These are phyloP conservation scores for Boehmeria nivea DNA, from an alignment of 306 rosid species.

Conservation along the genomic window DNA sequence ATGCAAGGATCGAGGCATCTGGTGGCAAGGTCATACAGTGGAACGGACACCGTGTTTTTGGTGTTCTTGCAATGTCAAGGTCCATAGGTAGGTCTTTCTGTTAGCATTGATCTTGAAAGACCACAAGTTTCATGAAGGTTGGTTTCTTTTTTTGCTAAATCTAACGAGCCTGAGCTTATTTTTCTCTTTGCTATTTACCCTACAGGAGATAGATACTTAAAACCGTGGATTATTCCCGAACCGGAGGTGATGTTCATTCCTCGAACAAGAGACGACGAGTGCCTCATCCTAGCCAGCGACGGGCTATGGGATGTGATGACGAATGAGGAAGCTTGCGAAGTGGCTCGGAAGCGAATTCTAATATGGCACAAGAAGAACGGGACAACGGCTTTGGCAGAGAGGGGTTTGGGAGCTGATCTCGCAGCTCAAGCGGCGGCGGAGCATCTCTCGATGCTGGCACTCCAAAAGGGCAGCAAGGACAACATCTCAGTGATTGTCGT, in stretches of 20 bases:
- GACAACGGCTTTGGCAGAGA: slow-evolving; percentile 17
- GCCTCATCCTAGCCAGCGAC: slow-evolving; percentile 54
- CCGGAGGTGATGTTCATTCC: slow-evolving; percentile 47
- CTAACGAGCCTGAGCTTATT: slow-evolving; percentile 3
- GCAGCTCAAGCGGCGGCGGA: slow-evolving; percentile 60
- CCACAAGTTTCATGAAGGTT: neutral
- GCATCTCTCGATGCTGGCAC: slow-evolving; percentile 44
- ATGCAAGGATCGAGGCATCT: slow-evolving; percentile 46
- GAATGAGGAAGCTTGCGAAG: slow-evolving; percentile 48
- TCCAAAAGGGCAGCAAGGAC: slow-evolving; percentile 54
- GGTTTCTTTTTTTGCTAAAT: neutral
- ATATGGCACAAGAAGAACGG: slow-evolving; percentile 57
- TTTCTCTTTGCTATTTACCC: neutral
- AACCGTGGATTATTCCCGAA: slow-evolving; percentile 58
- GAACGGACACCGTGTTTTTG: slow-evolving; percentile 54
- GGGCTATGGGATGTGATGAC: slow-evolving; percentile 62
- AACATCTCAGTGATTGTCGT: slow-evolving; percentile 45
- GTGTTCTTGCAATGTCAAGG: slow-evolving; percentile 62
- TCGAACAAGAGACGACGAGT: slow-evolving; percentile 50
- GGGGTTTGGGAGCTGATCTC: slow-evolving; percentile 41
- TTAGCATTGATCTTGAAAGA: neutral
- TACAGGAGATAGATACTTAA: slow-evolving; percentile 52
- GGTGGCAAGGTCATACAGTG: slow-evolving; percentile 59
- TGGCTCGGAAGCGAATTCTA: slow-evolving; percentile 43
- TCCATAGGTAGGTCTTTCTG: slow-evolving; percentile 42